Evolutionary conservation across 1,284 basidiomycete species (phyloP).

Genomic region (Cutaneotrichosporon dermatis): DNA sequence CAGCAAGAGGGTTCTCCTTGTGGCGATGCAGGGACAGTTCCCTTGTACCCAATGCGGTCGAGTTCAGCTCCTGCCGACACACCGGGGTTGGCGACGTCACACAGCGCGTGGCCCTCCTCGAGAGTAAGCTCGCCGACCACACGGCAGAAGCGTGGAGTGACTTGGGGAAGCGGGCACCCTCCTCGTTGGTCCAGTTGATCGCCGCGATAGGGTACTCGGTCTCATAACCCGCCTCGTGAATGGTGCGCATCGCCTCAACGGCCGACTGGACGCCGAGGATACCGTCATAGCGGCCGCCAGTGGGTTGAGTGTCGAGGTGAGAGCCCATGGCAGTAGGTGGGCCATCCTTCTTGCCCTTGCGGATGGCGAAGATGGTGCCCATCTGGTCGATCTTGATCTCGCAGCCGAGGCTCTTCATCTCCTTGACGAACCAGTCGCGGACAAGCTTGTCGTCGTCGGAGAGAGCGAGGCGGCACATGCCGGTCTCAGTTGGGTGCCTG

Average conservation of each 20-base stretch:
- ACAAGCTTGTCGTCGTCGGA: constrained; percentile 34
- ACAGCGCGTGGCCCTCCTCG: constrained; percentile 5
- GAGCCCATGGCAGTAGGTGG: constrained; percentile 32
- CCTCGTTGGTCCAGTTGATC: constrained; percentile 32
- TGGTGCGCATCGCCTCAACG: constrained; percentile 24
- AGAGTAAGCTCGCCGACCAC: constrained; percentile 20
- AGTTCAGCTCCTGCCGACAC: constrained; percentile 17
- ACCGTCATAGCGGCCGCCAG: constrained; percentile 34
- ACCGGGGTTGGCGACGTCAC: constrained; percentile 12
- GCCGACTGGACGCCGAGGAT: constrained; percentile 31
- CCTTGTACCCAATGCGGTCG: constrained; percentile 16
- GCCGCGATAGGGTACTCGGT: constrained; percentile 21
- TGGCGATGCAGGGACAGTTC: constrained; percentile 3
- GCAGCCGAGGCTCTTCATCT: constrained; percentile 35
- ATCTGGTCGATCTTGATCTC: constrained; percentile 33
- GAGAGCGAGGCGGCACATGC: constrained; percentile 29
- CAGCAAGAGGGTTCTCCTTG: constrained; percentile 22
- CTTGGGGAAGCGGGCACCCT: constrained; percentile 18
- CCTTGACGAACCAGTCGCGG: constrained; percentile 35
- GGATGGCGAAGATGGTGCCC: constrained; percentile 42
- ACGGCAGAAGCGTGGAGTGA: constrained; percentile 19
- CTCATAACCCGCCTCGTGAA: constrained; percentile 14
- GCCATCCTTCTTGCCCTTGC: constrained; percentile 20
- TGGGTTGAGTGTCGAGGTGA: constrained; percentile 37
- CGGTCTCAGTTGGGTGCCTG: constrained; percentile 16